A percentile compares a stretch with the other conserved stretches of the same genome.
Evolutionary conservation across 371 early-diverging fungal species (phyloP).

Genomic region (Lichtheimia ornata): DNA sequence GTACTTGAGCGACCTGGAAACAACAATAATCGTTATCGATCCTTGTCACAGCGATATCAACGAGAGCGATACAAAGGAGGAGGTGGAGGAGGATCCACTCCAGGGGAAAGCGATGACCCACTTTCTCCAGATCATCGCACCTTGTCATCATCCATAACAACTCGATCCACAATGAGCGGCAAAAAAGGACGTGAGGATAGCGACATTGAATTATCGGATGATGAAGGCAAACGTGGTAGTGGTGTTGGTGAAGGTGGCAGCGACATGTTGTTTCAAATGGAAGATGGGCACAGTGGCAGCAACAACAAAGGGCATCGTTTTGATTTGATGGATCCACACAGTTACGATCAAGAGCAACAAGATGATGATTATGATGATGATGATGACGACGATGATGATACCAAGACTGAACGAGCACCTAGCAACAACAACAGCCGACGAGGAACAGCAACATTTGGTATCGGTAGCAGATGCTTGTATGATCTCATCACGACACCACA

Average conservation of each 20-base stretch:
- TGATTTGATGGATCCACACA: conserved; percentile 9
- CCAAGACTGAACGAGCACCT: too few species aligned
- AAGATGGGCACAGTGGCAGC: not conserved
- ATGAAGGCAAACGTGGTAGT: conserved; percentile 19
- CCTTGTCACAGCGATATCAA: conserved; percentile 41
- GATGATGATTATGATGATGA: too few species aligned
- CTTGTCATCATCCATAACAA: too few species aligned
- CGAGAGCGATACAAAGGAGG: conserved; percentile 21
- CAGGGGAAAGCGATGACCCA: conserved; percentile 4
- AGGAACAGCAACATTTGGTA: too few species aligned
- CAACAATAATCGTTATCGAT: conserved; percentile 19
- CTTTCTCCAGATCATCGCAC: conserved; percentile 19
- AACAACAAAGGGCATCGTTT: not conserved
- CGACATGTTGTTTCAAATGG: not conserved
- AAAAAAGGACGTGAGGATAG: conserved; percentile 30
- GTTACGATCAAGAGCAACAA: not conserved
- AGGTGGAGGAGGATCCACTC: conserved; percentile 5
- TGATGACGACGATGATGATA: too few species aligned
- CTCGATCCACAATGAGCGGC: not conserved
- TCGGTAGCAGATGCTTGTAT: too few species aligned
- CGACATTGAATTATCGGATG: conserved; percentile 50
- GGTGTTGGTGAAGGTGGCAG: not conserved
- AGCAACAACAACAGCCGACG: too few species aligned
- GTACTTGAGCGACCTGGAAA: not conserved
- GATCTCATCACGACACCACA: too few species aligned